These are phyloP conservation scores for Exserohilum turcica DNA, from an alignment of 2,329 filamentous ascomycete species.

Conservation along the genomic window DNA sequence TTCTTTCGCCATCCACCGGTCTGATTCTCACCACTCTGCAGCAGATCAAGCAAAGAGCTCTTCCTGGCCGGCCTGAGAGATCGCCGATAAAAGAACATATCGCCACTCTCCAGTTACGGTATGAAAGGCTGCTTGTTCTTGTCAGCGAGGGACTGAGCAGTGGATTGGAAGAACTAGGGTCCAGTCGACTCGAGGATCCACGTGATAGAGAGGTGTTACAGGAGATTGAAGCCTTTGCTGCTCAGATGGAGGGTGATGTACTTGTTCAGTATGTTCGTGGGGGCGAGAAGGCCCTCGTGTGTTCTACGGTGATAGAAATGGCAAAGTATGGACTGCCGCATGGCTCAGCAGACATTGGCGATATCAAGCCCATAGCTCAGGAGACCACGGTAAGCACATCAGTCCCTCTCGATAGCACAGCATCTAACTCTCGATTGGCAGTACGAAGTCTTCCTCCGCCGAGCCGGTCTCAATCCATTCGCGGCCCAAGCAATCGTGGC, in stretches of 20 bases:
- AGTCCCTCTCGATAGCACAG: not conserved
- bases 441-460: slow-evolving; percentile 71
- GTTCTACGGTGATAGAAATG: slow-evolving; percentile 41
- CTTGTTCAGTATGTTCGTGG: slow-evolving; percentile 48
- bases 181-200: slow-evolving; percentile 34
- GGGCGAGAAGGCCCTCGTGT: slow-evolving; percentile 49
- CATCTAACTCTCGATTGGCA: slow-evolving; percentile 7
- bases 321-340: slow-evolving; percentile 41
- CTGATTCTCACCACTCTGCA: slow-evolving; percentile 74
- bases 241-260: slow-evolving; percentile 47
- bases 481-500: slow-evolving; percentile 69
- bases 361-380: slow-evolving; percentile 54
- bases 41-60: slow-evolving; percentile 70
- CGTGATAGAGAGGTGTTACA: slow-evolving; percentile 54
- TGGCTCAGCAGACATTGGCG: slow-evolving; percentile 35
- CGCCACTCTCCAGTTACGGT: slow-evolving; percentile 59
- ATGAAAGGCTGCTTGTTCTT: slow-evolving; percentile 71
- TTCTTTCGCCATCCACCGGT: slow-evolving; percentile 70
- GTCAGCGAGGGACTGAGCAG: slow-evolving; percentile 57
- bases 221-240: slow-evolving; percentile 59
- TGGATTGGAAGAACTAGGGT: slow-evolving; percentile 30
- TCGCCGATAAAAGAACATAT: slow-evolving; percentile 61
- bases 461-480: slow-evolving; percentile 70
- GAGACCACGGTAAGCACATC: slow-evolving; percentile 57
- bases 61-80: slow-evolving; percentile 62